Conservation (phyloP, 768 basidiomycete species). For the Hypsizygus marmoreus region DNA sequence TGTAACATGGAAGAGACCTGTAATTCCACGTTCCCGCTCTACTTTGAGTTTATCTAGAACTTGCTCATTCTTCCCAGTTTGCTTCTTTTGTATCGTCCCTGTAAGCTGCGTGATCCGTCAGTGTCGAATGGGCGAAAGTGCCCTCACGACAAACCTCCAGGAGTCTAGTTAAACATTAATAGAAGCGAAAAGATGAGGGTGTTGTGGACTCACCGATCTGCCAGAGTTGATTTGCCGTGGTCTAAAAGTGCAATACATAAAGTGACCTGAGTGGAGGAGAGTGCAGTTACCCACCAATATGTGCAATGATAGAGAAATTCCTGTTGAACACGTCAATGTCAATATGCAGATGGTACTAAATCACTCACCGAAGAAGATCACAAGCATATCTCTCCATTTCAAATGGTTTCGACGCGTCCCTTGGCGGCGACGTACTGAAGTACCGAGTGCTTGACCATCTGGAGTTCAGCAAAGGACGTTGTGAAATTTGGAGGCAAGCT, state of each 20-base stretch:
- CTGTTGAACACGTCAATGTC: slow-evolving; percentile 34
- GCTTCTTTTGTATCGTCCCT: slow-evolving; percentile 75
- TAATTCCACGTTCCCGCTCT: slow-evolving; percentile 95
- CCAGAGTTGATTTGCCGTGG: slow-evolving; percentile 95
- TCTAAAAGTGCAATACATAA: slow-evolving; percentile 36
- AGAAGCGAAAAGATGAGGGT: slow-evolving; percentile 5
- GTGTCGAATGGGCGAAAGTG: slow-evolving; percentile 8
- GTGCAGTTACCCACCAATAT: slow-evolving; percentile 64
- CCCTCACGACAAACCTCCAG: slow-evolving; percentile 58
- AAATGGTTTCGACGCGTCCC: slow-evolving; percentile 35
- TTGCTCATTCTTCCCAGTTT: slow-evolving; percentile 74
- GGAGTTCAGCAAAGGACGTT: slow-evolving; percentile 8
- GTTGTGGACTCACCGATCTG: slow-evolving; percentile 64
- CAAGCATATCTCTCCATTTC: slow-evolving; percentile 66
- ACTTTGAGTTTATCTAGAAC: slow-evolving; percentile 95
- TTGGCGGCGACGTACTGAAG: slow-evolving; percentile 32
- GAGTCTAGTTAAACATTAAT: slow-evolving; percentile 43
- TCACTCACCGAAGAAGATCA: slow-evolving; percentile 63
- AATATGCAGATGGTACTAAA: neutral
- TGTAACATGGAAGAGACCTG: slow-evolving; percentile 60
- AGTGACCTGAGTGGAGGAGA: neutral
- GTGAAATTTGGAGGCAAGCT: slow-evolving; percentile 27
- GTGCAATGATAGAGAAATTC: slow-evolving; percentile 96
- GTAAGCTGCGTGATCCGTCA: slow-evolving; percentile 62
- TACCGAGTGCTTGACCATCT: slow-evolving; percentile 16